Evolutionary conservation across 805 yeast species (phyloP).

Genomic region (Metschnikowia reukaufii): DNA sequence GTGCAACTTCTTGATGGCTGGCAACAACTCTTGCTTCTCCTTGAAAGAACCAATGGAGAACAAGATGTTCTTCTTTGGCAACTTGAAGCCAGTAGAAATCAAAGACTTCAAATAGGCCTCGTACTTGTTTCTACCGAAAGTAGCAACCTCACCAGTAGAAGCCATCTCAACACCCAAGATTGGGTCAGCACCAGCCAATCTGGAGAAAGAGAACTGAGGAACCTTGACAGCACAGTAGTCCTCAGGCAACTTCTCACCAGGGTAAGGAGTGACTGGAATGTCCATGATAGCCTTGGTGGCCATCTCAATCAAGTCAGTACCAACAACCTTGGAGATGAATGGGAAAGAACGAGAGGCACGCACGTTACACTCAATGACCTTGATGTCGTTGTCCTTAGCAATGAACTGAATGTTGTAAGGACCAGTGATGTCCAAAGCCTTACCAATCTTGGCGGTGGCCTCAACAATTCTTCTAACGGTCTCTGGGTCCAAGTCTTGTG

Average conservation of each 20-base stretch:
- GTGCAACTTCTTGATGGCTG: slow-evolving; percentile 76
- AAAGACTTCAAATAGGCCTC: slow-evolving; percentile 96
- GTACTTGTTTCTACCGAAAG: slow-evolving; percentile 92
- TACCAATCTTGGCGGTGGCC: slow-evolving; percentile 94
- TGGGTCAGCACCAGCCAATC: slow-evolving; percentile 97
- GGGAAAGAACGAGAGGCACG: slow-evolving; percentile 99
- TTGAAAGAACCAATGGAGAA: slow-evolving; percentile 95
- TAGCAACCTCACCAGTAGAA: slow-evolving; percentile 98
- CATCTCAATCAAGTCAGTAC: slow-evolving; percentile 93
- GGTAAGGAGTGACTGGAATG: slow-evolving; percentile 83
- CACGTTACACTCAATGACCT: slow-evolving; percentile 97
- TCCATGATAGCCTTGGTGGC: slow-evolving; percentile 96
- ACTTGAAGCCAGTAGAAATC: slow-evolving; percentile 90
- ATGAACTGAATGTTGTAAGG: slow-evolving; percentile 97
- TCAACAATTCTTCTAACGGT: slow-evolving; percentile 88
- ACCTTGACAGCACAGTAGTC: slow-evolving; percentile 96
- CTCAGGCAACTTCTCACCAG: slow-evolving; percentile 82
- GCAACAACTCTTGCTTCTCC: slow-evolving; percentile 91
- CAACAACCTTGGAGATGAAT: slow-evolving; percentile 95
- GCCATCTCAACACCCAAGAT: slow-evolving; percentile 99
- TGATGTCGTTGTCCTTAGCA: slow-evolving; percentile 91
- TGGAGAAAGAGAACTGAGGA: slow-evolving; percentile 96
- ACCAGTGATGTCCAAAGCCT: slow-evolving; percentile 93
- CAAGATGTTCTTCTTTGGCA: slow-evolving; percentile 92
- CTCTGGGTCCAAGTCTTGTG: slow-evolving; percentile 90